Evolutionary conservation across 1,284 basidiomycete species (phyloP).

Genomic region (Exsudoporus floridanus): DNA sequence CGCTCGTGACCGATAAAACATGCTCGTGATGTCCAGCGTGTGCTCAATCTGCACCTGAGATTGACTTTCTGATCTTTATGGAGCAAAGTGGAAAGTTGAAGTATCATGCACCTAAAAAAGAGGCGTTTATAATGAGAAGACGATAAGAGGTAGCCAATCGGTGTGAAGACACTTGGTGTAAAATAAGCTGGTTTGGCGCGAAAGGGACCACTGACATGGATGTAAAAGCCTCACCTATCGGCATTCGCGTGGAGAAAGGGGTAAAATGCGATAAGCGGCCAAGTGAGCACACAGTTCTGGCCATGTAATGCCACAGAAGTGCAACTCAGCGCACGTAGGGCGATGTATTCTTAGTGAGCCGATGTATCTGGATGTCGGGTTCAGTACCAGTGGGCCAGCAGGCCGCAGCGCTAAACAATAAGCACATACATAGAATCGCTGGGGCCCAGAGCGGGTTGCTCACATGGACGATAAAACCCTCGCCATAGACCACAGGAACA

Average conservation of each 20-base stretch:
- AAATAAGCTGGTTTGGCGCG: background rate
- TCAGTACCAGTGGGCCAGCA: too few species aligned
- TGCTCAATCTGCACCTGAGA: background rate
- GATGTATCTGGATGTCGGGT: too few species aligned
- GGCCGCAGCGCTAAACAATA: too few species aligned
- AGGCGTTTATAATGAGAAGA: conserved; percentile 4
- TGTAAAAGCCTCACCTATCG: background rate
- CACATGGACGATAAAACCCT: too few species aligned
- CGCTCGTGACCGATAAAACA: background rate
- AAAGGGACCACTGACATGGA: conserved; percentile 3
- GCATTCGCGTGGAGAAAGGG: background rate
- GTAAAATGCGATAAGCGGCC: background rate
- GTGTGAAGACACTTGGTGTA: background rate
- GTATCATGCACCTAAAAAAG: background rate
- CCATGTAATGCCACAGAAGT: background rate
- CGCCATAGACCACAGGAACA: too few species aligned
- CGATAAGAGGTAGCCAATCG: conserved; percentile 1
- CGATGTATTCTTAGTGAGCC: background rate
- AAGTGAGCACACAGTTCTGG: background rate
- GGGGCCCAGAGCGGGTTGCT: too few species aligned
- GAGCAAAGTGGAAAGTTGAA: background rate
- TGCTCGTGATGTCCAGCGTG: background rate
- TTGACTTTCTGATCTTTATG: background rate
- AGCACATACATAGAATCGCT: too few species aligned
- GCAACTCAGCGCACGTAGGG: background rate